phyloP scores from a whole-genome alignment of 2,329 filamentous ascomycete species.

The Tolypocladium tundrense region DNA sequence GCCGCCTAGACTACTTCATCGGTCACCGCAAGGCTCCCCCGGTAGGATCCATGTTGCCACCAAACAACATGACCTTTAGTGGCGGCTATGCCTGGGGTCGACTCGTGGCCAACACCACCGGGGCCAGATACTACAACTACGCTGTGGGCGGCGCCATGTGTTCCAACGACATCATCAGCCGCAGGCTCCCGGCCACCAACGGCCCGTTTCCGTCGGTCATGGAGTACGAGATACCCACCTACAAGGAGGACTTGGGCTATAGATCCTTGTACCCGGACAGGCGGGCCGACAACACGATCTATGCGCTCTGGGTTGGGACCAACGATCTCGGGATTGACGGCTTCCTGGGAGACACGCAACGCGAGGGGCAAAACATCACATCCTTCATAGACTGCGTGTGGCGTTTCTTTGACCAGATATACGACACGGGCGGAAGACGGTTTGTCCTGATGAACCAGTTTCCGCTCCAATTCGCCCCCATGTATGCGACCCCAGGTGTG shows the following conservation, averaged over 20 bases:
- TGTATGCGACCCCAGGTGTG: slow-evolving; percentile 37
- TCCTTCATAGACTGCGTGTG: slow-evolving; percentile 63
- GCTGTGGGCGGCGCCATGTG: slow-evolving; percentile 65
- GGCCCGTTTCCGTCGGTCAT: slow-evolving; percentile 50
- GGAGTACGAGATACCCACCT: slow-evolving; percentile 51
- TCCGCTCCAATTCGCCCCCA: slow-evolving; percentile 56
- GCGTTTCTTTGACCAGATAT: slow-evolving; percentile 49
- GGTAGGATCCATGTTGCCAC: slow-evolving; percentile 37
- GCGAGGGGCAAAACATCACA: slow-evolving; percentile 45
- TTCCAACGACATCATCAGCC: slow-evolving; percentile 55
- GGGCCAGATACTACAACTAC: slow-evolving; percentile 53
- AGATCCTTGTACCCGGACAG: slow-evolving; percentile 29
- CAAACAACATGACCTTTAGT: slow-evolving; percentile 42
- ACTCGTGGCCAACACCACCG: slow-evolving; percentile 50
- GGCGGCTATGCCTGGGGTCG: slow-evolving; percentile 63
- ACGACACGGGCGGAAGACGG: slow-evolving; percentile 54
- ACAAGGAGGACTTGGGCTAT: slow-evolving; percentile 36
- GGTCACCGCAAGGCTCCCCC: slow-evolving; percentile 53
- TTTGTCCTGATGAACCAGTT: slow-evolving; percentile 64
- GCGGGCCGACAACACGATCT: slow-evolving; percentile 52
- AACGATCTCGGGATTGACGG: slow-evolving; percentile 62
- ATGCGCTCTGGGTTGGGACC: slow-evolving; percentile 71
- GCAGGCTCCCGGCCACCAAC: slow-evolving; percentile 39
- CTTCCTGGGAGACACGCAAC: slow-evolving; percentile 56
- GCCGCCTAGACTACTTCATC: slow-evolving; percentile 53